phyloP scores from a whole-genome alignment of 345 rosid species.

The Sisymbrium altissimum region DNA sequence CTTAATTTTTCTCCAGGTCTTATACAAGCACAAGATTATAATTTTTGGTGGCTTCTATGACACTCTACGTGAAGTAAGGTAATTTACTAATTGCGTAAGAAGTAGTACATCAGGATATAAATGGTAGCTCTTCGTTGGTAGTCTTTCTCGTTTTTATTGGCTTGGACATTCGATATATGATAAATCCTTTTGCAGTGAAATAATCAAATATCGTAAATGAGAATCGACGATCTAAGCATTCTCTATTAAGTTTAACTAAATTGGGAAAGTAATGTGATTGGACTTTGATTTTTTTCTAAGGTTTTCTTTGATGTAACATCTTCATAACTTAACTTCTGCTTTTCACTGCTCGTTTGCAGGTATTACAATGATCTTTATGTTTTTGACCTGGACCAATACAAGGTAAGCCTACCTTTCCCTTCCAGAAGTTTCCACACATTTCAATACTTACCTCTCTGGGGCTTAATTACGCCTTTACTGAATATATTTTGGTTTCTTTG shows the following conservation, averaged over 20 bases:
- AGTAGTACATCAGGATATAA: not conserved
- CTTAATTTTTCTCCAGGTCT: slow-evolving; percentile 55
- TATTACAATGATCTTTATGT: slow-evolving; percentile 75
- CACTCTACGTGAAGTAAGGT: slow-evolving; percentile 99
- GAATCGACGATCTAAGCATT: not conserved
- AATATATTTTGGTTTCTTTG: slow-evolving; percentile 30
- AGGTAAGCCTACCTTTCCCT: slow-evolving; percentile 48
- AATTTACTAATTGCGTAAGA: slow-evolving; percentile 15
- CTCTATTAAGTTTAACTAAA: not conserved
- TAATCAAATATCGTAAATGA: not conserved
- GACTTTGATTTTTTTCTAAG: not conserved
- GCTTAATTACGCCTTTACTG: not conserved
- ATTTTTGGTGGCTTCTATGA: slow-evolving; percentile 98
- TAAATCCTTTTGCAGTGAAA: not conserved
- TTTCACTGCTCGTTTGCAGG: slow-evolving; percentile 43
- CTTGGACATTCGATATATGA: not conserved
- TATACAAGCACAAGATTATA: slow-evolving; percentile 90
- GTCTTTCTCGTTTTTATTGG: not conserved
- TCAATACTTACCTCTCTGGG: not conserved
- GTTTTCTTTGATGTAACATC: not conserved
- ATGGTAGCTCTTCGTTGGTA: not conserved
- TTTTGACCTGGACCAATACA: slow-evolving; percentile 88
- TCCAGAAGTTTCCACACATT: not conserved
- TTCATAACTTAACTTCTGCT: not conserved
- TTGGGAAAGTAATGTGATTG: not conserved